phyloP scores from a whole-genome alignment of 176 grass and related monocot genomes.

The Avena insularis region DNA sequence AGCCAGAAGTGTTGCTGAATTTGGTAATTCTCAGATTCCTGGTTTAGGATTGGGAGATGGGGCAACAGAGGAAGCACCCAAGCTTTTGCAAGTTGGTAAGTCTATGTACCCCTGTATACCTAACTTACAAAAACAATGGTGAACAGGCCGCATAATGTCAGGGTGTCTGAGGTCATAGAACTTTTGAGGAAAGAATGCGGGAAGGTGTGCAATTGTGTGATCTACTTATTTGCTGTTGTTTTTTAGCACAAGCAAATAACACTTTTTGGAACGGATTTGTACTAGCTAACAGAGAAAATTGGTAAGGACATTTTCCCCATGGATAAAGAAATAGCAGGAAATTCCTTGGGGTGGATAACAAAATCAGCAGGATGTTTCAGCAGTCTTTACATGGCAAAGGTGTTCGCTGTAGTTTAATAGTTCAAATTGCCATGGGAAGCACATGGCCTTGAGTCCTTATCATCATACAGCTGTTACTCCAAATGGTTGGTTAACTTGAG shows the following conservation, averaged over 20 bases:
- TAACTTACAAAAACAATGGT: conserved; percentile 34
- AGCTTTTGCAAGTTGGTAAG: conserved; percentile 48
- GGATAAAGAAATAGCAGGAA: conserved; percentile 42
- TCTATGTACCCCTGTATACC: conserved; percentile 34
- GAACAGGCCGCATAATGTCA: background rate
- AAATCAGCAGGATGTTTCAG: conserved; percentile 26
- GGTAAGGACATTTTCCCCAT: conserved; percentile 3
- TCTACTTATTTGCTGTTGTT: background rate
- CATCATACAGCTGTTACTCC: background rate
- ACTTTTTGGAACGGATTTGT: background rate
- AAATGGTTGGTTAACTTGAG: conserved; percentile 24
- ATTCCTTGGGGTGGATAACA: conserved; percentile 26
- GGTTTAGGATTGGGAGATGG: conserved; percentile 40
- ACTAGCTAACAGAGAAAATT: conserved; percentile 31
- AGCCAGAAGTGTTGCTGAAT: conserved; percentile 35
- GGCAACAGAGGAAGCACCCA: conserved; percentile 6
- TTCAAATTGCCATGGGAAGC: conserved; percentile 26
- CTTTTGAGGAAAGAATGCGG: conserved; percentile 18
- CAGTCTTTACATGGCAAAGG: conserved; percentile 30
- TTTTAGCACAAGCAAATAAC: conserved; percentile 24
- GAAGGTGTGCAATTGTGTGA: conserved; percentile 20
- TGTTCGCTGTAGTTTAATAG: conserved; percentile 28
- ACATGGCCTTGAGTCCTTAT: conserved; percentile 11
- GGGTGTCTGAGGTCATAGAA: conserved; percentile 5
- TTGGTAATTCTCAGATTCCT: conserved; percentile 7